Base-by-base conservation (phyloP, 306 rosid genomes). In the Prunus fruticosa region DNA sequence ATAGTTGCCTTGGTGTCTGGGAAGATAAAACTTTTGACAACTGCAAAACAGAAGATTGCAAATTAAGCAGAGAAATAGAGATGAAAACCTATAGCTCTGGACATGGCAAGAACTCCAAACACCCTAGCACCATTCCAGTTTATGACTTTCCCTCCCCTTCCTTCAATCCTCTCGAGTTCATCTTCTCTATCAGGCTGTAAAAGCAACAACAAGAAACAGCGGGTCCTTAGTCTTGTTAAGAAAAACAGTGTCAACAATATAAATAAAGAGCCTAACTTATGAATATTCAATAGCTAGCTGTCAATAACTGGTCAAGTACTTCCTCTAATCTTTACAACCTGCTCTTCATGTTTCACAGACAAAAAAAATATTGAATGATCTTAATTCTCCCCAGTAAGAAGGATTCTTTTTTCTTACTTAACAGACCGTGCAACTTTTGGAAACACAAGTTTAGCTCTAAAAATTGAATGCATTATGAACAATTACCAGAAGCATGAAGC, bases 121-220 rank as follows among this genome's bases (percentile, higher is more conserved):
- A 93, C 96, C 89, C 98, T 89, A 82, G 98, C 90, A 56, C 98
- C 98, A 84, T 89, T 93, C 98, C 98, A 93, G 96, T 93, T 91
- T 77, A 93, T 93, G 82, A 93, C 98, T 91, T 71, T 93, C 75
- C 98, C 98, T 78, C 93, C 98, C 57, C 64, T 80, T 63, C 74
- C 67, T 82, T 85, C 87, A 78, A 93, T 93, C 82, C 97, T 86
- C 82, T 72, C 14, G 60, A 89, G 95, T 81, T 91, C 97, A 50
- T 91, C 97, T 83, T 83, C 78, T 85, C 97, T 89, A 82, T 91
- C 97, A 38, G 97, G 97, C 97, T 91, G 95, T 79, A 83, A 80
- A 87, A 77, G 76, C 57, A 88, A 71, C 70, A 82, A 61, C 57
- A 85, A 82, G 43, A 72, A 77, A 61, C 64, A 38, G 23, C 23